Evolutionary conservation across 768 basidiomycete genomes (phyloP).

Genomic region (Antrodiella citrinella): DNA sequence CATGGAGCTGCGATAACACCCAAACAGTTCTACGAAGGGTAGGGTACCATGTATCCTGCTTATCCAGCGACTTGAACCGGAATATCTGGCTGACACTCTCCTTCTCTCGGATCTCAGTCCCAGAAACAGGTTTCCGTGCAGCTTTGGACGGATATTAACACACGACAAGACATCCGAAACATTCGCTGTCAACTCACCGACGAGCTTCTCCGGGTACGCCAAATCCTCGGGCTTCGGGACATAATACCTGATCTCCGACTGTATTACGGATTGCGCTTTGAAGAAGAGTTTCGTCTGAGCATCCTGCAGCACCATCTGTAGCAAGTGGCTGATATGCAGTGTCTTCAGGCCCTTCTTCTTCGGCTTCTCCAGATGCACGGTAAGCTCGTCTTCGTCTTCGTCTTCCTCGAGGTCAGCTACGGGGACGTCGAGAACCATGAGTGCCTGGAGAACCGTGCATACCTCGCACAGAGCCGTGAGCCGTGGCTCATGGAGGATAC

Average conservation of each 20-base stretch:
- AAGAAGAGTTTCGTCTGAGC: slow-evolving; percentile 94
- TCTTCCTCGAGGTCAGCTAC: slow-evolving; percentile 28
- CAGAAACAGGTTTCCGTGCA: slow-evolving; percentile 34
- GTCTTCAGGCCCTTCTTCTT: slow-evolving; percentile 37
- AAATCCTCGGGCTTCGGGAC: slow-evolving; percentile 71
- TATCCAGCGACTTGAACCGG: slow-evolving; percentile 59
- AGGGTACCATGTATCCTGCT: slow-evolving; percentile 87
- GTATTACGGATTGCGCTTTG: slow-evolving; percentile 89
- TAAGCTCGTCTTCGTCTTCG: slow-evolving; percentile 29
- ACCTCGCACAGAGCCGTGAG: slow-evolving; percentile 88
- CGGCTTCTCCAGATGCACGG: slow-evolving; percentile 31
- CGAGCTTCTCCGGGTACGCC: slow-evolving; percentile 78
- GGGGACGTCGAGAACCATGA: slow-evolving; percentile 87
- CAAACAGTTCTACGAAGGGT: slow-evolving; percentile 83
- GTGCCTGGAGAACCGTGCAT: slow-evolving; percentile 90
- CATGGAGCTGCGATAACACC: slow-evolving; percentile 84
- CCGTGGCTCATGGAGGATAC: slow-evolving; percentile 88
- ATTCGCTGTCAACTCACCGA: slow-evolving; percentile 35
- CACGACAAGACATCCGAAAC: background rate
- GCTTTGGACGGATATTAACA: slow-evolving; percentile 29
- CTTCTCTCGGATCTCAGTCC: slow-evolving; percentile 52
- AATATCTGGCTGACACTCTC: slow-evolving; percentile 64
- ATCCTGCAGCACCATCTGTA: slow-evolving; percentile 90
- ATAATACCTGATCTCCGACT: slow-evolving; percentile 82
- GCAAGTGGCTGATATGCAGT: slow-evolving; percentile 72